Percentiles rank a stretch among this genome's conserved stretches.
Evolutionary conservation across 2,329 filamentous ascomycete genomes (phyloP).

Genomic region (Verticillium longisporum): DNA sequence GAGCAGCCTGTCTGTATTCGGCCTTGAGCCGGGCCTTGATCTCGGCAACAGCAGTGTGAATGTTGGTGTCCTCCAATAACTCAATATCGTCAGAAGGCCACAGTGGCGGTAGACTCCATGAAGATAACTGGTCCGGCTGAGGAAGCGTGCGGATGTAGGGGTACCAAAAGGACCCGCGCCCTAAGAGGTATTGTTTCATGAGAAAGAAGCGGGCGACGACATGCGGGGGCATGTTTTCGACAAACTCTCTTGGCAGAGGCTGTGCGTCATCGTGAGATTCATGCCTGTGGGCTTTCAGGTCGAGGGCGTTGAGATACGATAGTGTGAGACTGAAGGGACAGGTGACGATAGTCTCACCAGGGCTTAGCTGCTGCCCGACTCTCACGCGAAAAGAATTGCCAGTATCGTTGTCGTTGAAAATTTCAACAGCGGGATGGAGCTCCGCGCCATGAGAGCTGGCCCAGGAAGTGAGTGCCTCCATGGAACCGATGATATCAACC

Average conservation of each 20-base stretch:
- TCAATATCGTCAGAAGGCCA: constrained; percentile 56
- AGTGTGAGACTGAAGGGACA: constrained; percentile 48
- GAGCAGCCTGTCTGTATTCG: constrained; percentile 40
- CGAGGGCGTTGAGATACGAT: constrained; percentile 51
- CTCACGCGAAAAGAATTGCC: constrained; percentile 48
- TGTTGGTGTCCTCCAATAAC: constrained; percentile 47
- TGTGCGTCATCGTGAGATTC: constrained; percentile 7
- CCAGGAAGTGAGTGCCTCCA: constrained; percentile 38
- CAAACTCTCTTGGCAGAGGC: constrained; percentile 41
- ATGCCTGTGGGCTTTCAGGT: constrained; percentile 14
- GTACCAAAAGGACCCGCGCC: constrained; percentile 55
- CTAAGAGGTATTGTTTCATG: constrained; percentile 58
- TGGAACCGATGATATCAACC: not conserved
- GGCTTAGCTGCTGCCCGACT: constrained; percentile 17
- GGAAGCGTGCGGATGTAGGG: constrained; percentile 62
- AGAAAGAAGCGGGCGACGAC: constrained; percentile 63
- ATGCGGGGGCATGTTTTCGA: constrained; percentile 44
- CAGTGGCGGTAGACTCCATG: constrained; percentile 53
- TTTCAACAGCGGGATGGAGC: constrained; percentile 44
- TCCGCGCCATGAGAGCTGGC: constrained; percentile 34
- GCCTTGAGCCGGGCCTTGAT: constrained; percentile 37
- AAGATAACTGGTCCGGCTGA: constrained; percentile 42
- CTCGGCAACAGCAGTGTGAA: constrained; percentile 40
- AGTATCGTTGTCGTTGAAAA: constrained; percentile 43
- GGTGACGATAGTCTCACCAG: constrained; percentile 39